Base-by-base conservation (phyloP, 148 eudicot genomes). In the Fagopyrum homotropicum region DNA sequence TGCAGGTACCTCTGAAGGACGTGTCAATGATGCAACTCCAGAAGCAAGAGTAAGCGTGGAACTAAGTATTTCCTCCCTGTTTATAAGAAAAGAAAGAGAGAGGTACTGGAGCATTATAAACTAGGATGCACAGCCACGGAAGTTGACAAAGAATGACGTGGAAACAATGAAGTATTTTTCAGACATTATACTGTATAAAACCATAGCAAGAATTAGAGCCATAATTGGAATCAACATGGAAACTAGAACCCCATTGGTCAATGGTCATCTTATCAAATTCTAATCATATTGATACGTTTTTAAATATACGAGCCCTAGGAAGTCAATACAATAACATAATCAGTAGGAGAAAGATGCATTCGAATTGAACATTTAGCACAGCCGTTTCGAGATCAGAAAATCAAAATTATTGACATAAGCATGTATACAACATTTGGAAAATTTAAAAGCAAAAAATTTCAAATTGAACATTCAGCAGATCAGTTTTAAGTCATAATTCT, bases 1-100 rank as follows among this genome's bases (percentile, higher is more conserved):
- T n/a, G 35, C 54, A 51, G 56, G 55, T 91, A 93, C 98, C 93
- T 93, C 83, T 75, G 79, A 78, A 72, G 92, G 86, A 83, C 88
- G 84, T 15, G 87, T 80, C 83, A 89, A 81, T 55, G 88, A 78
- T 48, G 89, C 89, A 84, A 87, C 91, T 81, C 92, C 97, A 7
- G 97, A 91, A 40, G 81, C 81, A 26, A 93, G 80, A 80, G 79
- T 72, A 72, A 82, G 78, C 48, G 77, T 73, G 49, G 77, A 47
- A 30, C 49, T 69, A 45, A 78, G 60, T 43, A 50, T 59, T 49
- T 83, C 85, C 79, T 52, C 80, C 71, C 88, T 82, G 85, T 51
- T 78, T 15, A 75, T 73, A 63, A 44, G 60, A 43, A 64, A 44
- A 43, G 7, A 19, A 57, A 19, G 12, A 57, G 11, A 57, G 9